phyloP scores from a whole-genome alignment of 345 rosid genomes.

The Populus deltoides region DNA sequence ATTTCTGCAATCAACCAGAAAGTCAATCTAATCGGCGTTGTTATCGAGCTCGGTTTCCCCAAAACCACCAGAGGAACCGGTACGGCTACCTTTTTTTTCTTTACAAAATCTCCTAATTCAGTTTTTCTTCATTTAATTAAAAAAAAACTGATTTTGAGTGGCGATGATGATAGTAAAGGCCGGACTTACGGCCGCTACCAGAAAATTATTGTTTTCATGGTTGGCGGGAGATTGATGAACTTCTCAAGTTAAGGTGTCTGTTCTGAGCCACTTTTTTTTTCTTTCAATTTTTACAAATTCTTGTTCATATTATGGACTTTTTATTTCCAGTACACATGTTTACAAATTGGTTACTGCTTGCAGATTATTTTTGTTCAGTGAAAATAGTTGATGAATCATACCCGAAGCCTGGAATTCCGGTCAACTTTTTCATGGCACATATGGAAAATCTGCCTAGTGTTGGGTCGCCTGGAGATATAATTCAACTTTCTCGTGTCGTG shows the following conservation, averaged over 20 bases:
- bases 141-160: constrained; percentile 14
- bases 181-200: constrained; percentile 67
- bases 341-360: constrained; percentile 9
- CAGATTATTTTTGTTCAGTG: constrained; percentile 56
- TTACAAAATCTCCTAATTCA: background rate
- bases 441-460: constrained; percentile 51
- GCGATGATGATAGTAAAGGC: constrained; percentile 72
- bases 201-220: background rate
- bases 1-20: constrained; percentile 48
- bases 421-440: constrained; percentile 28
- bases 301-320: background rate
- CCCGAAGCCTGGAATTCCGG: constrained; percentile 43
- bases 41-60: constrained; percentile 52
- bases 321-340: background rate
- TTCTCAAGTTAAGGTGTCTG: constrained; percentile 32
- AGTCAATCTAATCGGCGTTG: constrained; percentile 53
- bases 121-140: background rate
- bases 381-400: constrained; percentile 55
- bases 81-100: constrained; percentile 13
- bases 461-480: constrained; percentile 50
- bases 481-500: constrained; percentile 54
- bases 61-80: constrained; percentile 52
- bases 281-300: background rate
- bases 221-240: constrained; percentile 59
- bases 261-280: constrained; percentile 45